Percentiles rank a stretch among this genome's conserved stretches.
Conservation (phyloP, 768 basidiomycete genomes). For the Psilocybe sp. region DNA sequence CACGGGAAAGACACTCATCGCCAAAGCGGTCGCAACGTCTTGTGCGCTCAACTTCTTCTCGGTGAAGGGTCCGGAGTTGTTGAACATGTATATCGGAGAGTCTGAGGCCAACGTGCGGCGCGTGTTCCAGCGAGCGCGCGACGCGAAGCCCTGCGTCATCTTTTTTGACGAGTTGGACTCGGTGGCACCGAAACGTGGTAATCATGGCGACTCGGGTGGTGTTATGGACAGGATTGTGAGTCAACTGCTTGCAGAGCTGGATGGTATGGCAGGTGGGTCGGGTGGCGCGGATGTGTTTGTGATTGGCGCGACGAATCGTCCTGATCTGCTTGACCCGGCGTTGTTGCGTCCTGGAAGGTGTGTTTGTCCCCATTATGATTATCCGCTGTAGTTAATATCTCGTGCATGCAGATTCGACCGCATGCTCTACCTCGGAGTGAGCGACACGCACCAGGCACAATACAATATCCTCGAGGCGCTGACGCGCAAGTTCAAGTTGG, state of each 20-base stretch:
- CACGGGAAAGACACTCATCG: constrained; percentile 92
- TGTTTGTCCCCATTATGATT: constrained; percentile 29
- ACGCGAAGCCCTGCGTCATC: constrained; percentile 91
- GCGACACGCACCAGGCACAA: constrained; percentile 82
- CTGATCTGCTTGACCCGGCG: constrained; percentile 88
- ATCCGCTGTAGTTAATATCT: not conserved
- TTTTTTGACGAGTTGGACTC: constrained; percentile 98
- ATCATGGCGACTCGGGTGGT: constrained; percentile 94
- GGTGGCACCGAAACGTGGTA: constrained; percentile 91
- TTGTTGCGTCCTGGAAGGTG: constrained; percentile 85
- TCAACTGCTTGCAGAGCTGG: constrained; percentile 89
- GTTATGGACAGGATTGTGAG: constrained; percentile 99
- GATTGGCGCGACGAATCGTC: constrained; percentile 93
- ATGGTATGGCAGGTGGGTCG: constrained; percentile 74
- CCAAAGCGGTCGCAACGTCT: constrained; percentile 95
- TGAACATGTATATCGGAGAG: constrained; percentile 99
- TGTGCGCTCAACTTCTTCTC: constrained; percentile 96
- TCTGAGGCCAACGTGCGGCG: constrained; percentile 96
- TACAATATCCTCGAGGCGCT: constrained; percentile 84
- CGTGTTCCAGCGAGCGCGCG: constrained; percentile 87
- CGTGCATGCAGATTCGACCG: constrained; percentile 79
- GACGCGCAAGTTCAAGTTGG: constrained; percentile 87
- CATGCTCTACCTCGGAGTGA: constrained; percentile 94
- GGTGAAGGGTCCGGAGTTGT: constrained; percentile 92
- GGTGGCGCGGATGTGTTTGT: constrained; percentile 81